A percentile compares a stretch with the other conserved stretches of the same genome.
phyloP scores from a whole-genome alignment of 2,329 filamentous ascomycete species.

The Orbilia ellipsospora region DNA sequence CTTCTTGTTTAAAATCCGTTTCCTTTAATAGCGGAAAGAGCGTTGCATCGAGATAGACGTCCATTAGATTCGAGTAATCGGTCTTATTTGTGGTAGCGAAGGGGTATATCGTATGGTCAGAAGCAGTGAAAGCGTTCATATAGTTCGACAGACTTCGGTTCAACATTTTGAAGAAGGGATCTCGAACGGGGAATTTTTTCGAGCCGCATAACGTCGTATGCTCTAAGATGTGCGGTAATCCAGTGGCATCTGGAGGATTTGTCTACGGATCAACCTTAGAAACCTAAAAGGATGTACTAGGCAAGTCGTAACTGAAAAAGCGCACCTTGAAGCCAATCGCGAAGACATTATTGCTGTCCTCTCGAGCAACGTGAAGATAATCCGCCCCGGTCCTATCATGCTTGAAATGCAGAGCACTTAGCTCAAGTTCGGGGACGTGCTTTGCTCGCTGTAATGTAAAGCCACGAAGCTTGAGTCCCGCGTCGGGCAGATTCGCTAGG shows the following conservation, averaged over 20 bases:
- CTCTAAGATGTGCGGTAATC: slow-evolving; percentile 95
- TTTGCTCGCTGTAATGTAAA: slow-evolving; percentile 91
- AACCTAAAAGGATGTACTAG: slow-evolving; percentile 24
- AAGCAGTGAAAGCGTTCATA: slow-evolving; percentile 98
- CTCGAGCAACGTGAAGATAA: slow-evolving; percentile 91
- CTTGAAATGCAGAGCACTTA: slow-evolving; percentile 88
- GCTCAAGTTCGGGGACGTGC: slow-evolving; percentile 90
- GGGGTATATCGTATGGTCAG: slow-evolving; percentile 96
- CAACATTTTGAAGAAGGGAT: slow-evolving; percentile 99
- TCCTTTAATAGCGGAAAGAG: slow-evolving; percentile 88
- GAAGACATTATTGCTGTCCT: slow-evolving; percentile 99
- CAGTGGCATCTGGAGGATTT: slow-evolving; percentile 94
- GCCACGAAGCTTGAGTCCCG: slow-evolving; percentile 88
- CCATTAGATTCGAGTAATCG: slow-evolving; percentile 95
- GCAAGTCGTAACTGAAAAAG: slow-evolving; percentile 1
- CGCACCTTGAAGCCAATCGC: slow-evolving; percentile 88
- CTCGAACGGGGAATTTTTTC: slow-evolving; percentile 96
- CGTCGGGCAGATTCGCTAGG: slow-evolving; percentile 77
- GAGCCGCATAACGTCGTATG: slow-evolving; percentile 97
- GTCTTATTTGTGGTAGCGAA: slow-evolving; percentile 96
- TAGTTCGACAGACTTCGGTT: slow-evolving; percentile 98
- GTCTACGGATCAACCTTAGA: slow-evolving; percentile 66
- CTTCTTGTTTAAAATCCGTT: slow-evolving; percentile 94
- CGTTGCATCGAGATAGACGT: slow-evolving; percentile 95
- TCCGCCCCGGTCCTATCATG: slow-evolving; percentile 97